Conservation (phyloP, 495 filamentous ascomycete genomes). For the Parachaetomium inaequale region DNA sequence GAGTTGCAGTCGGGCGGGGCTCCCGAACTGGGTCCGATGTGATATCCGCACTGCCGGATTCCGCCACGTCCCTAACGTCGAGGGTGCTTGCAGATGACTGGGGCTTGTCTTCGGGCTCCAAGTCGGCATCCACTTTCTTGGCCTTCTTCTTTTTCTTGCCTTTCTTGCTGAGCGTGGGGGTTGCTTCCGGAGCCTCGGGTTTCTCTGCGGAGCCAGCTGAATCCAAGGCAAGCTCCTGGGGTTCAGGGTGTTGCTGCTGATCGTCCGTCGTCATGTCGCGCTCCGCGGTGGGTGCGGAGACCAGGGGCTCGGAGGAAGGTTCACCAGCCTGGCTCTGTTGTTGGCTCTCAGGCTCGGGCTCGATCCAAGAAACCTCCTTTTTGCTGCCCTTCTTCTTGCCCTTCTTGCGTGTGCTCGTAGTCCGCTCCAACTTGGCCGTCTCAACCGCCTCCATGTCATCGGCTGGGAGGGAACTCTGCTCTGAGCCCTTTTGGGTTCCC, state of each 20-base stretch:
- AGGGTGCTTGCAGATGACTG: neutral
- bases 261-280: neutral
- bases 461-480: neutral
- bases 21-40: constrained; percentile 1
- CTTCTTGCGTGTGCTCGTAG: constrained; percentile 25
- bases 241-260: neutral
- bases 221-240: constrained; percentile 1
- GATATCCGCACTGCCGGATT: constrained; percentile 7
- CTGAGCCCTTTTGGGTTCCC: neutral
- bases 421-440: constrained; percentile 9
- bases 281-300: neutral
- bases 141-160: constrained; percentile 34
- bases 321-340: neutral
- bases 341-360: constrained; percentile 10
- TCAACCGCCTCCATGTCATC: neutral
- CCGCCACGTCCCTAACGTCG: constrained; percentile 3
- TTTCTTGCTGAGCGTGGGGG: constrained; percentile 25
- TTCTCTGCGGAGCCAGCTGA: neutral
- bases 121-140: constrained; percentile 18
- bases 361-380: constrained; percentile 25
- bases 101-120: constrained; percentile 15
- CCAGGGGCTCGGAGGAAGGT: neutral
- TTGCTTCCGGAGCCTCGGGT: constrained; percentile 1
- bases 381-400: constrained; percentile 32
- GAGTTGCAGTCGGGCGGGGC: constrained; percentile 1